phyloP scores from a whole-genome alignment of 2,329 filamentous ascomycete species.

The Colletotrichum sp. region DNA sequence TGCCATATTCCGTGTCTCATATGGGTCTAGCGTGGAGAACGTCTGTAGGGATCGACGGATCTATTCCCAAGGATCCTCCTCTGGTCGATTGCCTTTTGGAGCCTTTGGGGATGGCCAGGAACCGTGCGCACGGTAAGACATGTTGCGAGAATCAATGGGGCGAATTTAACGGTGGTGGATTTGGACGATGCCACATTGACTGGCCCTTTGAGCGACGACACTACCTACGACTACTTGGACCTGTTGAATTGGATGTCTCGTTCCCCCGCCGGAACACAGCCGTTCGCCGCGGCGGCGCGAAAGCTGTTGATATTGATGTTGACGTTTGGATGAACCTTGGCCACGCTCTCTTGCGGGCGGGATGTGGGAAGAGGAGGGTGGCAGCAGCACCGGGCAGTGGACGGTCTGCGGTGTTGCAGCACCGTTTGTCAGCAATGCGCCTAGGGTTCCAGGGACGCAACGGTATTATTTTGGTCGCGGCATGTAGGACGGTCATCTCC shows the following conservation, averaged over 20 bases:
- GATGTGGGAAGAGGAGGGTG: slow-evolving; percentile 15
- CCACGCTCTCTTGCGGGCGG: not conserved
- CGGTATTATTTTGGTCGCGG: not conserved
- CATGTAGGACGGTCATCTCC: not conserved
- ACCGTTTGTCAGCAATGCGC: not conserved
- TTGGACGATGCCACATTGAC: not conserved
- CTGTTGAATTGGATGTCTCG: not conserved
- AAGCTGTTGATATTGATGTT: not conserved
- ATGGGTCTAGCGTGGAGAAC: slow-evolving; percentile 1
- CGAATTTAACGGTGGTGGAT: not conserved
- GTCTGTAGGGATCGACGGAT: slow-evolving; percentile 5
- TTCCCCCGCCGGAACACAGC: not conserved
- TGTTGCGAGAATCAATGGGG: not conserved
- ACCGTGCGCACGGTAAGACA: not conserved
- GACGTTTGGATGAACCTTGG: not conserved
- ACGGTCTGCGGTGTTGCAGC: not conserved
- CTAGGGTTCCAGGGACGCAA: not conserved
- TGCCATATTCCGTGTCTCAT: slow-evolving; percentile 1
- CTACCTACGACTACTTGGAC: not conserved
- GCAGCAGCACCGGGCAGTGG: slow-evolving; percentile 28
- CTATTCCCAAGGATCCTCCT: not conserved
- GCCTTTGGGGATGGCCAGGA: not conserved
- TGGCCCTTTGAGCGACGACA: not conserved
- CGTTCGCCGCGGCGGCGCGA: not conserved
- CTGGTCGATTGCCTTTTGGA: not conserved